Percentiles rank a stretch among this genome's conserved stretches.
These are phyloP conservation scores for Daldinia loculata DNA, from an alignment of 495 filamentous ascomycete genomes.

Conservation along the genomic window DNA sequence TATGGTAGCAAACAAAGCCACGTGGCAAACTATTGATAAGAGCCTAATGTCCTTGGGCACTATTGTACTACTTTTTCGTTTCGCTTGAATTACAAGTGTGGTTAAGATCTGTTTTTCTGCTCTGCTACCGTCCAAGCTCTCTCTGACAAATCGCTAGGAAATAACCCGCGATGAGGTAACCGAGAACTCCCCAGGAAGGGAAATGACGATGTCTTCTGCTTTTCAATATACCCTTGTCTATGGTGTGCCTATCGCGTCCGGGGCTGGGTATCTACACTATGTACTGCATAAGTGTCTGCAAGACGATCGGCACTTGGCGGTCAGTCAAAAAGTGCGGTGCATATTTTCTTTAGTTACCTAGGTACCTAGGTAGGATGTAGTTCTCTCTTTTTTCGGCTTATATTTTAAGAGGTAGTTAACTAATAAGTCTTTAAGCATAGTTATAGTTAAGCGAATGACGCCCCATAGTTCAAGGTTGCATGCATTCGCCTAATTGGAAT, in stretches of 20 bases:
- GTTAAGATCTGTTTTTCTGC: background rate
- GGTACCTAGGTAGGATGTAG: no score
- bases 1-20: background rate
- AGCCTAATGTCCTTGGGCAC: background rate
- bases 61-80: background rate
- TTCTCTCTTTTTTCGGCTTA: background rate
- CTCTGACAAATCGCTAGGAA: background rate
- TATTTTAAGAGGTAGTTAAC: background rate
- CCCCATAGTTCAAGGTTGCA: background rate
- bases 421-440: background rate
- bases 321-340: background rate
- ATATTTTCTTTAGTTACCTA: background rate
- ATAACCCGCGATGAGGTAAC: background rate
- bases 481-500: background rate
- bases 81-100: background rate
- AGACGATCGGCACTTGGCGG: conserved; percentile 1
- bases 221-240: conserved; percentile 5
- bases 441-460: background rate
- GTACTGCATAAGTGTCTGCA: background rate
- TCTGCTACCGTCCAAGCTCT: background rate
- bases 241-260: conserved; percentile 2
- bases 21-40: background rate
- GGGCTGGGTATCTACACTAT: background rate
- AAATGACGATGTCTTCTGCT: background rate
- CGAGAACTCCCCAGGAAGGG: background rate